These are phyloP conservation scores for Ophiostoma australiae DNA, from an alignment of 2,329 filamentous ascomycete species.

Conservation along the genomic window DNA sequence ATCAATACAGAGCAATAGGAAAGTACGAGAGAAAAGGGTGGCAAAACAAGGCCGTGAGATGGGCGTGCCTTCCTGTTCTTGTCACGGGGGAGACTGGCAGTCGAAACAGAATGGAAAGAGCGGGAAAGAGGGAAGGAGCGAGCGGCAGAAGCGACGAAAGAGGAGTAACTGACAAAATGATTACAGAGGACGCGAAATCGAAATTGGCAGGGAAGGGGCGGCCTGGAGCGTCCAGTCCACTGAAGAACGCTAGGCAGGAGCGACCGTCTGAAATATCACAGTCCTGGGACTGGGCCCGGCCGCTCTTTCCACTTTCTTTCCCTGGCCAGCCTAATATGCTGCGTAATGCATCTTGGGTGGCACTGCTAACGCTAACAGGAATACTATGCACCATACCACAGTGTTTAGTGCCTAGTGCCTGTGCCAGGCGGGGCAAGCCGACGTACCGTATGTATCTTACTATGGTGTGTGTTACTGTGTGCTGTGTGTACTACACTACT, in stretches of 20 bases:
- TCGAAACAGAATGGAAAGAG: background rate
- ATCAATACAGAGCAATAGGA: background rate
- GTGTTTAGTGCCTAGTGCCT: background rate
- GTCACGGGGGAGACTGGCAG: background rate
- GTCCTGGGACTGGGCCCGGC: background rate
- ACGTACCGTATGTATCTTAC: background rate
- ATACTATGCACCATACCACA: background rate
- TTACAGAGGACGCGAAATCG: background rate
- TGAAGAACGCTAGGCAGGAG: conserved; percentile 5
- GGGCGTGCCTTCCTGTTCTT: background rate
- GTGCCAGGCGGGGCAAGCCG: background rate
- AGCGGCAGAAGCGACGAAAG: background rate
- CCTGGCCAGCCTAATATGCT: conserved; percentile 6
- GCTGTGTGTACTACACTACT: background rate
- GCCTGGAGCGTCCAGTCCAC: background rate
- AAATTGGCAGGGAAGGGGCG: conserved; percentile 9
- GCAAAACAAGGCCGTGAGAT: conserved; percentile 7
- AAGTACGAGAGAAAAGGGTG: conserved; percentile 7
- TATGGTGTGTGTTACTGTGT: too few relatives aligned
- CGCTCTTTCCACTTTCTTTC: background rate
- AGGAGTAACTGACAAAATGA: background rate
- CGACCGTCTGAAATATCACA: background rate
- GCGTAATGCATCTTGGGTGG: conserved; percentile 17
- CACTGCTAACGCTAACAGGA: background rate
- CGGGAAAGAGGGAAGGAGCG: background rate